Evolutionary conservation across 2,329 filamentous ascomycete genomes (phyloP).

Genomic region (Pseudocercospora cruenta): DNA sequence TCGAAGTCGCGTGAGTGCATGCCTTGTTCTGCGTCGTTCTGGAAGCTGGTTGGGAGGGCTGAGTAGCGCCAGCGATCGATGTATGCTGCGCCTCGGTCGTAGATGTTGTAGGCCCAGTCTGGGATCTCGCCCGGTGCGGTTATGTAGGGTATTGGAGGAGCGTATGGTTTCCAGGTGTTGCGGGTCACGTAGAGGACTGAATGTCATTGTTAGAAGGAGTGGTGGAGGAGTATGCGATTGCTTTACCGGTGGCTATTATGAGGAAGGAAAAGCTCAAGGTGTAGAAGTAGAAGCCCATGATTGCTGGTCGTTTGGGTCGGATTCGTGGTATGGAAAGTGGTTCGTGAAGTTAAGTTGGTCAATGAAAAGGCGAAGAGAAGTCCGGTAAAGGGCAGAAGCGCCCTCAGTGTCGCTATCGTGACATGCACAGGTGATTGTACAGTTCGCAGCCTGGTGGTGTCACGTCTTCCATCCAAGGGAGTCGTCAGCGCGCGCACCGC

Average conservation of each 20-base stretch:
- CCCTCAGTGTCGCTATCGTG: conserved; percentile 9
- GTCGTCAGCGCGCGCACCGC: background rate
- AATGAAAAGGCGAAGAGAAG: background rate
- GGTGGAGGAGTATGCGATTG: background rate
- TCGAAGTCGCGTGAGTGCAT: conserved; percentile 84
- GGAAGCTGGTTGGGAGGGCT: conserved; percentile 73
- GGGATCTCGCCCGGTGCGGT: conserved; percentile 54
- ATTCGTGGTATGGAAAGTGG: background rate
- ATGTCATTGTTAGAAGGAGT: conserved; percentile 15
- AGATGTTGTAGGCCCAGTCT: conserved; percentile 56
- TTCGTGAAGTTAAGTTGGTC: background rate
- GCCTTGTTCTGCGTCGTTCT: conserved; percentile 83
- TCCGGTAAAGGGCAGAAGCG: conserved; percentile 10
- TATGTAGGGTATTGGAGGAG: conserved; percentile 62
- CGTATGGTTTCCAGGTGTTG: conserved; percentile 70
- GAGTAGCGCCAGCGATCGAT: conserved; percentile 64
- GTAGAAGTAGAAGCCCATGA: conserved; percentile 82
- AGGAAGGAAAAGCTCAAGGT: conserved; percentile 72
- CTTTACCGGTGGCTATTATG: conserved; percentile 68
- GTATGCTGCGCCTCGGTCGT: conserved; percentile 46
- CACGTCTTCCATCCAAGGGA: background rate
- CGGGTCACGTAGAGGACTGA: conserved; percentile 79
- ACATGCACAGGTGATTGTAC: background rate
- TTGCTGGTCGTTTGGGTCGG: conserved; percentile 10
- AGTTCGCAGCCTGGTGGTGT: background rate